Evolutionary conservation across 2,329 filamentous ascomycete species (phyloP), one percentile per base, ranked within the genome.

Genomic region (Trichoderma brevicompactum): DNA sequence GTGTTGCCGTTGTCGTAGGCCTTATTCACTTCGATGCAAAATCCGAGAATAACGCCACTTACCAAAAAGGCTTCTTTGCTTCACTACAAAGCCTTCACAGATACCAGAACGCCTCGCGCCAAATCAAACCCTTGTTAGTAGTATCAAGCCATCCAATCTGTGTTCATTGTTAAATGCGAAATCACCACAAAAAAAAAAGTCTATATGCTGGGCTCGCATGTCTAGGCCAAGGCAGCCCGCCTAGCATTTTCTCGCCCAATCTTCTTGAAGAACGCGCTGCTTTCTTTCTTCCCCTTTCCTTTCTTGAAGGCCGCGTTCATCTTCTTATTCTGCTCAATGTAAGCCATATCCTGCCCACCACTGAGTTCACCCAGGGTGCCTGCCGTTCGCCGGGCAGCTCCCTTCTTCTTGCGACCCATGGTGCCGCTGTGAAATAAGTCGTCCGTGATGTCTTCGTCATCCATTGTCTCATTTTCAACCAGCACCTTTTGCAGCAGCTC

Each of bases 261-360:
- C 72, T 79, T 79, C 70, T 79, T 79, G 73, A 80, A 80, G 68
- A 79, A 79, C 1, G 75, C 66, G 63, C 73, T 73, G 68, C 76
- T 78, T 62, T 80, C 77, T 68, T 76, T 76, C 72, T 79, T 79
- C 44, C 68, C 70, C 69, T 75, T 77, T 28, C 74, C 74, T 69
- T 77, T 78, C 69, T 76, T 79, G 17, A 78, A 65, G 2, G 72
- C 65, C 55, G 76, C 74, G 73, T 91, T 92, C 69, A 84, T 83
- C 71, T 84, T 88, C 81, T 89, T 90, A 77, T 92, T 92, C 78
- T 92, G 89, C 77, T 94, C 92, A 65, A 92, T 87, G 75, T 94
- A 98, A n/a, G 94, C 94, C 95, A 99, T 98, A 74, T 96, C 92
- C 74, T 96, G 92, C 0, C 94, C 95, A 65, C 95, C 95, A 64